Evolutionary conservation across 108 stramenopile species (phyloP), one percentile per base, ranked within the genome.

Genomic region (Pseudonitzschia delicatissima): DNA sequence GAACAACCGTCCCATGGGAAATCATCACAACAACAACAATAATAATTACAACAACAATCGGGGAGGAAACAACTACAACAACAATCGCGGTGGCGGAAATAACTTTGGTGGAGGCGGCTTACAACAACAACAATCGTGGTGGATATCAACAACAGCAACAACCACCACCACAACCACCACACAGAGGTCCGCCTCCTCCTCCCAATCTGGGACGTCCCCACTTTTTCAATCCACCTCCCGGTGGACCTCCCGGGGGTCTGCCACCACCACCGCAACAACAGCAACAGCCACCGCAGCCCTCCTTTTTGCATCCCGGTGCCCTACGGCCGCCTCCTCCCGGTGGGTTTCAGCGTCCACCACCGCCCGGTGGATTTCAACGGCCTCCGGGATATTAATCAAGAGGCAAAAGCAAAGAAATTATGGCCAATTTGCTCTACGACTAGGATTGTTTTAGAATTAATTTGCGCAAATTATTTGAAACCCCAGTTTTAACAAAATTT

Each of bases 241-340:
- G 52, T 4, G 52, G 18, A 26, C 9, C 29, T 25, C 21, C 21
- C 15, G 52, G 52, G 7, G 23, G 26, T 13, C 7, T 2, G 13
- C 52, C 27, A 15, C 45, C 45, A 17, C 45, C 52, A 25, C 33
- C 35, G 8, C 59, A 26, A 5, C 39, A n/a, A 42, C 35, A 15
- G 25, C 61, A 62, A 26, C 61, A 42, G 42, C 61, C 39, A 0
- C 61, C 61, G 35, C 61, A 18, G 37, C 51, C 51, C n/a, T 52
- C n/a, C 11, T 9, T n/a, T 9, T n/a, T n/a, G 18, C 51, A 9
- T 13, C 12, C 12, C 9, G 40, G 40, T 42, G 40, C 13, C 9
- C 40, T 42, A 42, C 40, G 11, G 40, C 40, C 40, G 13, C n/a
- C n/a, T n/a, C n/a, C n/a, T n/a, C n/a, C n/a, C n/a, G n/a, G n/a